Base-by-base conservation (phyloP, 306 rosid species). In the Castanea crenata region DNA sequence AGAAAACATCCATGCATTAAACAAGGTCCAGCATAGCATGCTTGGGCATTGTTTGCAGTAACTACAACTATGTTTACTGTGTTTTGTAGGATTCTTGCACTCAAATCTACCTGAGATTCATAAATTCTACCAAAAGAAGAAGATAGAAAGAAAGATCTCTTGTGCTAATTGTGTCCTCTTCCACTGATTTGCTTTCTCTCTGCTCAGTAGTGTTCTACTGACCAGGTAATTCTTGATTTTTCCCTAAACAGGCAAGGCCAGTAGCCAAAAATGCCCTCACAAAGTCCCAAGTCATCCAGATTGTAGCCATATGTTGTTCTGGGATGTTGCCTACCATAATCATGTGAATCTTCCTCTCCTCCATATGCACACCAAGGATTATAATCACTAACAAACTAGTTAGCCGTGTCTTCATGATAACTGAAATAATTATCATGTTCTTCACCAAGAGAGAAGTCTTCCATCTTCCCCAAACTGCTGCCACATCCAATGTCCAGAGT, bases 161-260 rank as follows among this genome's bases (percentile, higher is more conserved):
- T 12, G 25, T 3, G 67, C 67, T 31, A 62, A 27, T 14, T 5
- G 20, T 21, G 34, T 62, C 41, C 34, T 34, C 20, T 74, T 56
- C 34, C 5, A 1, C 15, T 51, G 54, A 74, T 32, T 74, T 31
- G 12, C 76, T 41, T 12, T 12, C 1, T n/a, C 46, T 54, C 55
- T 35, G 25, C 71, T 46, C 13, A 1, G 23, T 44, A 7, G 52
- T 35, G 63, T 76, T 76, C 57, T 46, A 32, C 18, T 10, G 69
- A 21, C 29, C 25, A 21, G 11, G 35, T 52, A 51, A 1, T 9
- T 59, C 1, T 31, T 49, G 44, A 12, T 13, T 15, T 23, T 55
- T 72, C 14, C 34, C 51, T 73, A 77, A 55, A 65, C 81, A 86
- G 79, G 85, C 82, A 71, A 78, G 90, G 86, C 82, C 84, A 78